Evolutionary conservation across 768 basidiomycete species (phyloP).

Genomic region (Phaffia australis): DNA sequence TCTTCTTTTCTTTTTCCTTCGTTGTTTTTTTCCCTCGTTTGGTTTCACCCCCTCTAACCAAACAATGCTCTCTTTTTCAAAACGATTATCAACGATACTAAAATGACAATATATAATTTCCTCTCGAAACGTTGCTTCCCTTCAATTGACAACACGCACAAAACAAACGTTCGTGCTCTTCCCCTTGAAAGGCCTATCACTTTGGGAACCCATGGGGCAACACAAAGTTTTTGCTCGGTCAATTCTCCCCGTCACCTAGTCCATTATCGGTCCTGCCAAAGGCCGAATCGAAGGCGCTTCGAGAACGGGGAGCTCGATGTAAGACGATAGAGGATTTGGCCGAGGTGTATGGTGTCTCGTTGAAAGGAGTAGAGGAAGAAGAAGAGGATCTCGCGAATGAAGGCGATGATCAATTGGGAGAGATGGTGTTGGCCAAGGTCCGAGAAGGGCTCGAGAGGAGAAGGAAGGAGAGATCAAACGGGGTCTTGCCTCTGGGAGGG

Average conservation of each 20-base stretch:
- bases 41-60: neutral
- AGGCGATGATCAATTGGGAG: conserved; percentile 46
- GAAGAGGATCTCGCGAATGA: conserved; percentile 49
- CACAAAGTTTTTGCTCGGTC: conserved; percentile 76
- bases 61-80: no score
- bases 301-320: neutral
- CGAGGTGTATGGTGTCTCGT: neutral
- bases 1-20: conserved; percentile 16
- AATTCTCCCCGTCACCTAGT: conserved; percentile 61
- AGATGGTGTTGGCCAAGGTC: conserved; percentile 29
- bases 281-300: conserved; percentile 1
- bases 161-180: neutral
- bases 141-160: no score
- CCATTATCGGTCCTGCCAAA: conserved; percentile 36
- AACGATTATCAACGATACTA: no score
- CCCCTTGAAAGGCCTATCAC: conserved; percentile 52
- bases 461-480: conserved; percentile 2
- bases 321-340: neutral
- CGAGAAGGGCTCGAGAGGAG: conserved; percentile 26
- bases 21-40: neutral
- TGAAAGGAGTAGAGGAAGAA: conserved; percentile 45
- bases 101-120: no score
- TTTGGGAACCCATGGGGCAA: conserved; percentile 67
- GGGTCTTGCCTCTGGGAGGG: conserved; percentile 19
- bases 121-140: no score